Evolutionary conservation across 2,329 filamentous ascomycete species (phyloP), one percentile per base, ranked within the genome.

Genomic region (Exutisphaerella laricina): DNA sequence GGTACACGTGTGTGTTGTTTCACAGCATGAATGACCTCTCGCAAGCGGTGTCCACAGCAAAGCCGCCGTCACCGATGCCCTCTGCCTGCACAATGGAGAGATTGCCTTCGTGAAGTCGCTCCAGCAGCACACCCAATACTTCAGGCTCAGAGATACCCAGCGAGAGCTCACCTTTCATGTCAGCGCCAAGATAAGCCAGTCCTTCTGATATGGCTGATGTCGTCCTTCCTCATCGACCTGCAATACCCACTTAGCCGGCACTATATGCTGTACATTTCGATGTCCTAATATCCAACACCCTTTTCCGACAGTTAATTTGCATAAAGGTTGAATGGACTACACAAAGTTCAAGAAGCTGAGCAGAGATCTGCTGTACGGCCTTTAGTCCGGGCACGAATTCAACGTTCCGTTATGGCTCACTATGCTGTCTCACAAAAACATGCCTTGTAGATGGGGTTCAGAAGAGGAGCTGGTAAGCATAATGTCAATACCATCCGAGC

Each of bases 51-150:
- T 12, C 12, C 23, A 7, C 6, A 12, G 12, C 23, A 6, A 12
- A 6, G 12, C n/a, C 14, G 4, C 39, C 41, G 14, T 40, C 42
- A 3, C 30, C 43, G 20, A 34, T 36, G 29, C 49, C 47, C 30
- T 29, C 43, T 10, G 31, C n/a, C 6, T 28, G 34, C 18, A 34
- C 43, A 6, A 26, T 26, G 12, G 35, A 49, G 17, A 21, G 38
- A 12, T 42, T 48, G 6, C 50, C 50, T 12, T 53, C 48, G 9
- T 40, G 46, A 4, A 46, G 43, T 8, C 42, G 42, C 12, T 51
- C 48, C 12, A 49, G 45, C 30, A 50, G 50, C 43, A 34, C 38
- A 26, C 25, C 30, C 9, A 42, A 47, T 18, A 41, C 50, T 14
- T 38, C 23, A 14, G 42, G 43, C 2, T 48, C 50, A 4, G 36